Evolutionary conservation across 2,329 filamentous ascomycete species (phyloP).

Genomic region (Pezicula rhizophila): DNA sequence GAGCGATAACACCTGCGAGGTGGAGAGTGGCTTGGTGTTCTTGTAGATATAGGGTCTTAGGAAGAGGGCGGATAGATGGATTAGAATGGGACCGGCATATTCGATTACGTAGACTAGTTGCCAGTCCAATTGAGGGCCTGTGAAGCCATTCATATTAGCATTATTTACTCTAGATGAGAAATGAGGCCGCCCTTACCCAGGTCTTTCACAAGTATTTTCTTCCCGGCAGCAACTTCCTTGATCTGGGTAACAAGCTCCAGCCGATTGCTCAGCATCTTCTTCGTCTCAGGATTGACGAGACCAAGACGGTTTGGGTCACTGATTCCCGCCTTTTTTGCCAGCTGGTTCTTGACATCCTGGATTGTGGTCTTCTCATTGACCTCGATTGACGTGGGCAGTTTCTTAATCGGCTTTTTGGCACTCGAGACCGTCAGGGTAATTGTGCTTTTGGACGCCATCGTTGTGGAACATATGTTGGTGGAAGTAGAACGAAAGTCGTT

Average conservation of each 20-base stretch:
- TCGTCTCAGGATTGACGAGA: constrained; percentile 52
- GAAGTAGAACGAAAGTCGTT: too few species aligned
- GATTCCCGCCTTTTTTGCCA: constrained; percentile 46
- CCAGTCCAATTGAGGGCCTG: constrained; percentile 87
- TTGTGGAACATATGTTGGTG: too few species aligned
- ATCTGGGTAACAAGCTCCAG: constrained; percentile 46
- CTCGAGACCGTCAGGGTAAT: too few species aligned
- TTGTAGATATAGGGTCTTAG: constrained; percentile 68
- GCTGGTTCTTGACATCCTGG: constrained; percentile 51
- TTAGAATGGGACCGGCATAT: constrained; percentile 84
- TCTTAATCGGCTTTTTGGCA: constrained; percentile 29
- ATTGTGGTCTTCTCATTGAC: constrained; percentile 41
- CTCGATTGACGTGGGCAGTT: constrained; percentile 48
- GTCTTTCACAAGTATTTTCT: constrained; percentile 81
- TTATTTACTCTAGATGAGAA: constrained; percentile 1
- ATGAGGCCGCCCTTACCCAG: constrained; percentile 55
- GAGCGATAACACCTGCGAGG: constrained; percentile 69
- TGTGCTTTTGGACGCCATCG: too few species aligned
- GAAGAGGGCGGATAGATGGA: constrained; percentile 71
- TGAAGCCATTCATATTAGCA: constrained; percentile 14
- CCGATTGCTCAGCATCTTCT: constrained; percentile 59
- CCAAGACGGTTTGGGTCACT: constrained; percentile 57
- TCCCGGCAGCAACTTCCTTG: constrained; percentile 39
- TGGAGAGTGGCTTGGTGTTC: constrained; percentile 46
- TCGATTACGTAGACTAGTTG: constrained; percentile 91